Evolutionary conservation across 2,329 filamentous ascomycete genomes (phyloP).

Genomic region (Parastagonospora nodorum): DNA sequence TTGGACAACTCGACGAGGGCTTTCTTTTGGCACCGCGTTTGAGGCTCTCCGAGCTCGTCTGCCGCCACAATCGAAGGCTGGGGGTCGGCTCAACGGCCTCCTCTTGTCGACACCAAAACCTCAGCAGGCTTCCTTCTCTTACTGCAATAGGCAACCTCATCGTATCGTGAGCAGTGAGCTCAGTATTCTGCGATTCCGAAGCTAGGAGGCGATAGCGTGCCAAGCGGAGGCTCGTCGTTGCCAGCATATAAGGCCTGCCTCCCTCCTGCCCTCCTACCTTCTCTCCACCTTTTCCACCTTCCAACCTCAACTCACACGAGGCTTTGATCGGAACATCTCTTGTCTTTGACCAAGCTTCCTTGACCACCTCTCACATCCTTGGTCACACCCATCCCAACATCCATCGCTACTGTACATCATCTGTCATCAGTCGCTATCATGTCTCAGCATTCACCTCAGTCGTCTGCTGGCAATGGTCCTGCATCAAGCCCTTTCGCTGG

Average conservation of each 20-base stretch:
- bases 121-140: background rate
- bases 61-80: conserved; percentile 3
- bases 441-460: conserved; percentile 32
- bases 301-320: conserved; percentile 5
- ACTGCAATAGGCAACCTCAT: conserved; percentile 1
- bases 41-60: conserved; percentile 2
- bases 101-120: conserved; percentile 3
- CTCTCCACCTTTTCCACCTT: conserved; percentile 18
- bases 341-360: conserved; percentile 17
- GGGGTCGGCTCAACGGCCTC: conserved; percentile 1
- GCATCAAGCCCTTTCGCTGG: conserved; percentile 33
- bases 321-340: conserved; percentile 16
- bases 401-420: conserved; percentile 26
- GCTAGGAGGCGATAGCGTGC: conserved; percentile 11
- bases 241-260: conserved; percentile 15
- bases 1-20: conserved; percentile 26
- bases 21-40: conserved; percentile 16
- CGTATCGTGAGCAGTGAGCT: conserved; percentile 8
- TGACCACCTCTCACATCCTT: conserved; percentile 1
- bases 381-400: conserved; percentile 11
- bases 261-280: conserved; percentile 18
- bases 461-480: conserved; percentile 24
- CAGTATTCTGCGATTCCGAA: conserved; percentile 10
- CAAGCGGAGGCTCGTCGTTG: conserved; percentile 8
- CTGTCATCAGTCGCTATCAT: conserved; percentile 21